A percentile compares a stretch with the other conserved stretches of the same genome.
phyloP scores from a whole-genome alignment of 176 grass and related monocot genomes.

The Phoenix roebelenii region DNA sequence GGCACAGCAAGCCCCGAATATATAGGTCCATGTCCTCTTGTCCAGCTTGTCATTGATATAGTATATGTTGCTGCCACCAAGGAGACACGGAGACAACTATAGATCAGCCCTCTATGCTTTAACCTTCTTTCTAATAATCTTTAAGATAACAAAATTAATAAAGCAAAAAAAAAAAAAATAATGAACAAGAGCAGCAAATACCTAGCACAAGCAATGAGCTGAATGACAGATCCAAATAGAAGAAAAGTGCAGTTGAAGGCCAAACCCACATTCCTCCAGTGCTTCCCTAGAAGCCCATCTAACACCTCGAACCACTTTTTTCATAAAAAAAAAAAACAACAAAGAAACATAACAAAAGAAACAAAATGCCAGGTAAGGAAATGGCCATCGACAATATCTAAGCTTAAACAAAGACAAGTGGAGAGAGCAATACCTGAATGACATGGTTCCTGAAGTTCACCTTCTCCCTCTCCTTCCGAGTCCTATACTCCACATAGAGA shows the following conservation, averaged over 20 bases:
- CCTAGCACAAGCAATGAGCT: constrained; percentile 98
- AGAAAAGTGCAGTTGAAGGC: constrained; percentile 99
- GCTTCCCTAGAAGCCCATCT: constrained; percentile 82
- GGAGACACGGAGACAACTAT: no score
- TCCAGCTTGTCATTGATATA: constrained; percentile 99
- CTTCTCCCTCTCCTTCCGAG: constrained; percentile 97
- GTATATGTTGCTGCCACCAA: constrained; percentile 77
- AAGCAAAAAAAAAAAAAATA: background rate
- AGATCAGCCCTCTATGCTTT: no score
- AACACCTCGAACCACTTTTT: constrained; percentile 95
- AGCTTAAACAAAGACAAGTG: background rate
- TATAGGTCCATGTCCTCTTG: constrained; percentile 98
- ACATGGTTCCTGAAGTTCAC: constrained; percentile 92
- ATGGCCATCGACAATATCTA: background rate
- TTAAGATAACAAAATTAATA: background rate
- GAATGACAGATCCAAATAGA: constrained; percentile 98
- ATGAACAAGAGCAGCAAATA: constrained; percentile 15
- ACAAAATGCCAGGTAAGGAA: background rate
- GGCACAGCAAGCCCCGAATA: constrained; percentile 95
- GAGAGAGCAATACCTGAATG: constrained; percentile 53
- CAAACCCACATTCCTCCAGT: constrained; percentile 94
- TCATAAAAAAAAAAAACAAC: background rate
- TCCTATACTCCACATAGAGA: constrained; percentile 88
- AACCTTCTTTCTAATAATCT: no score
- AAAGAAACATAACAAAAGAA: background rate